Conservation (phyloP, 306 rosid genomes). For the Castanospermum australe region DNA sequence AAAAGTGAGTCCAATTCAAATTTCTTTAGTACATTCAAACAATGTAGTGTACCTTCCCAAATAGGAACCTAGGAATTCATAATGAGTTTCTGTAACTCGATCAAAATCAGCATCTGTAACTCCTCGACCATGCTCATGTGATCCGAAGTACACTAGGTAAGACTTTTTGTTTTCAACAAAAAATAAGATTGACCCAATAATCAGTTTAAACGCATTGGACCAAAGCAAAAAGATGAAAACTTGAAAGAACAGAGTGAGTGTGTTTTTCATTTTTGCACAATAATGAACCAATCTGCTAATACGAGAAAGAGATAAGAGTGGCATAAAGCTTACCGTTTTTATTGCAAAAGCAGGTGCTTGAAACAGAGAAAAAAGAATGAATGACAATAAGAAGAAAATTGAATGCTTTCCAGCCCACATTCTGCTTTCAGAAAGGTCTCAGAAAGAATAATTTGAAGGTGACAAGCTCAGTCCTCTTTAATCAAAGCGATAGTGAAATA, state of each 20-base stretch:
- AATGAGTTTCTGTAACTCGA: constrained; percentile 51
- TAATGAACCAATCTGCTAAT: neutral
- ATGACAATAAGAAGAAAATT: constrained; percentile 17
- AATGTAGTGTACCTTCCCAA: constrained; percentile 45
- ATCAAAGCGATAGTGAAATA: neutral
- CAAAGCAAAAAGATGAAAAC: constrained; percentile 14
- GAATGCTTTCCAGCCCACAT: constrained; percentile 44
- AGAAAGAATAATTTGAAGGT: neutral
- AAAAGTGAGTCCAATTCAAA: neutral
- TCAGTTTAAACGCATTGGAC: neutral
- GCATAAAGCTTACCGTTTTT: constrained; percentile 39
- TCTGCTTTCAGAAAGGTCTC: neutral
- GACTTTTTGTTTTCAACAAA: constrained; percentile 28
- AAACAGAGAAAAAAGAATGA: constrained; percentile 38
- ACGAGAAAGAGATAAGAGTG: neutral
- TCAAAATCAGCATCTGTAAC: constrained; percentile 46
- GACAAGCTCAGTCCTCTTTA: neutral
- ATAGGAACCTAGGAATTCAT: constrained; percentile 48
- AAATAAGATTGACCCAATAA: neutral
- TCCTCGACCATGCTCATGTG: constrained; percentile 57
- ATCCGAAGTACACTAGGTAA: constrained; percentile 75
- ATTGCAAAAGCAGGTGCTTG: constrained; percentile 55
- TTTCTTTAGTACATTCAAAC: neutral
- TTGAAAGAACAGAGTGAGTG: neutral
- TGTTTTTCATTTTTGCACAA: neutral